Conservation (phyloP, 1,284 basidiomycete species). For the Pyrrhoderma noxium region DNA sequence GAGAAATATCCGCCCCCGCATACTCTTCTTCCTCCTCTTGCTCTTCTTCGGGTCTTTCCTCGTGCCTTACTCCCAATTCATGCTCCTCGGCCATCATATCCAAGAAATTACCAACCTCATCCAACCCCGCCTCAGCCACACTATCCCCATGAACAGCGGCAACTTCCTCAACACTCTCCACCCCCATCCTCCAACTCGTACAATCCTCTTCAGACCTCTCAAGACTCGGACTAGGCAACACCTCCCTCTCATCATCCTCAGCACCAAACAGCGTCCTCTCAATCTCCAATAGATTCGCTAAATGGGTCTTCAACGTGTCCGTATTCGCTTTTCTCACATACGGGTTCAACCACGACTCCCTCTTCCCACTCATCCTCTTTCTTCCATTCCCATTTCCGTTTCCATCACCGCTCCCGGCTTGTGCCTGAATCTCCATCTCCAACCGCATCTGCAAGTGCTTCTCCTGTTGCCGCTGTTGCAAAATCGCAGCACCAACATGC, state of each 20-base stretch:
- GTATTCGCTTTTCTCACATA: constrained; percentile 31
- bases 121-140: constrained; percentile 1
- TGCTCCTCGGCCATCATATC: constrained; percentile 5
- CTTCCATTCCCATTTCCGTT: constrained; percentile 23
- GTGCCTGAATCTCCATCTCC: constrained; percentile 22
- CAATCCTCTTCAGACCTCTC: constrained; percentile 4
- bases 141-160: too few relatives aligned
- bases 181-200: constrained; percentile 10
- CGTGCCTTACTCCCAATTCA: background rate
- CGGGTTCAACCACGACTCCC: constrained; percentile 32
- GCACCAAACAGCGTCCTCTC: constrained; percentile 30
- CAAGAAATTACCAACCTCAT: constrained; percentile 4
- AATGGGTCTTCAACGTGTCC: constrained; percentile 29
- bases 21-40: background rate
- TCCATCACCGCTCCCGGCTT: too few relatives aligned
- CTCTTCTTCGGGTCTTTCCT: background rate
- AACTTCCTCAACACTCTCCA: background rate
- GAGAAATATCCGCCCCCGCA: background rate
- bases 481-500: background rate
- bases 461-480: background rate
- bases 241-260: constrained; percentile 23
- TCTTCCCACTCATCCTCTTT: constrained; percentile 18
- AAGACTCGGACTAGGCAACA: constrained; percentile 23
- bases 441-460: too few relatives aligned
- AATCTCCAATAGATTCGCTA: constrained; percentile 32